These are phyloP conservation scores for Phalaenopsis hybrid DNA, from an alignment of 116 monocot species.

Conservation along the genomic window DNA sequence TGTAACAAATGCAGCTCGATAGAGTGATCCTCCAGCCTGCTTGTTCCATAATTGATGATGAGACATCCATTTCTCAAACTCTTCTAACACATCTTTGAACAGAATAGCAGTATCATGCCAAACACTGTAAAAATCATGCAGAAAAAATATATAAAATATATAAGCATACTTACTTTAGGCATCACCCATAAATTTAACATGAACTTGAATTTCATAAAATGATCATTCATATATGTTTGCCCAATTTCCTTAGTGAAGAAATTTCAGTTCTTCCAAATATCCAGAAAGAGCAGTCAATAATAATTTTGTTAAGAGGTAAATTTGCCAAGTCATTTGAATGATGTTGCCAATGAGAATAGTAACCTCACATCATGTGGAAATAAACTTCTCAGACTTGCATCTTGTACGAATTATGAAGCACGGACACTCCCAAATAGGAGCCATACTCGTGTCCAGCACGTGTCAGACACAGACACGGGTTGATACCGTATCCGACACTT, in stretches of 20 bases:
- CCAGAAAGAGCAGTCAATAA: too few species aligned
- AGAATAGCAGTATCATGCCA: slow-evolving; percentile 97
- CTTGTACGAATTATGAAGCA: background rate
- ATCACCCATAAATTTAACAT: too few species aligned
- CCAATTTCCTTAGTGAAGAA: too few species aligned
- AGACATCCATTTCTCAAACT: slow-evolving; percentile 74
- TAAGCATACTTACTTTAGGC: background rate
- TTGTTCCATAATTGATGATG: slow-evolving; percentile 58
- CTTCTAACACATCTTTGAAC: slow-evolving; percentile 63
- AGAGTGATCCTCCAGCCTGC: slow-evolving; percentile 46
- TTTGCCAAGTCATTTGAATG: too few species aligned
- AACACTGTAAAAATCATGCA: slow-evolving; percentile 34
- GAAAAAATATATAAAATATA: background rate
- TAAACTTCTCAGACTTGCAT: background rate
- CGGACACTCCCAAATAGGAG: background rate
- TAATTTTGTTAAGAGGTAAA: too few species aligned
- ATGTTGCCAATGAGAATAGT: too few species aligned
- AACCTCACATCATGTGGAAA: background rate
- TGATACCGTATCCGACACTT: too few species aligned
- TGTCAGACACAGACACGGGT: too few species aligned
- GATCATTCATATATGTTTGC: too few species aligned
- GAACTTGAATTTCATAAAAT: too few species aligned
- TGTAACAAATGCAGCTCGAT: slow-evolving; percentile 80
- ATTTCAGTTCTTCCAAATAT: too few species aligned
- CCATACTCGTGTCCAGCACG: too few species aligned